Evolutionary conservation across 345 rosid species (phyloP), one percentile per base, ranked within the genome.

Genomic region (Aethionema arabicum): DNA sequence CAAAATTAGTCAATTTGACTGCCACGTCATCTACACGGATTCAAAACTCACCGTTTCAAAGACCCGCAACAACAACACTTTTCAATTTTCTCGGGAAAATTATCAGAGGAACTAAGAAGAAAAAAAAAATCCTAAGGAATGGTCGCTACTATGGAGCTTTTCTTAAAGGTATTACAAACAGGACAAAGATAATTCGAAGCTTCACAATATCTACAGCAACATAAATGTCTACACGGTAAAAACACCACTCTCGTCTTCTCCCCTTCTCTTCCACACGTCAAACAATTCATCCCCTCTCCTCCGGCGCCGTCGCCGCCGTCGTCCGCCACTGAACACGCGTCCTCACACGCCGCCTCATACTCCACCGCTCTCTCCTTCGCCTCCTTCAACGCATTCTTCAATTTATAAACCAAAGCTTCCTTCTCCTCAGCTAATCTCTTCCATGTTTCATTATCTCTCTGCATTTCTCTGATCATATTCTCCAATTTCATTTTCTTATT

Each of bases 221-320:
- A 85, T 21, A 92, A 85, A 73, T 92, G 98, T 72, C 96, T 83
- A 67, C 98, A 92, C 52, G 98, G 98, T 67, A 92, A 78, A 71
- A 92, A 85, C 83, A 92, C 63, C 32, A 92, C 79, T 49, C 87
- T 77, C 77, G 91, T 72, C n/a, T 5, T n/a, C 66, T 21, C 75
- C 56, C 11, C 66, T 45, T 70, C 68, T 74, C 73, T 42, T 10
- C 76, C 71, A 45, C 98, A 92, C 57, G 76, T 65, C 74, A 27
- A 74, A 65, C 98, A 92, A 35, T 72, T 11, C 69, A 55, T n/a
- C 5, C 46, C 53, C 32, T 76, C 61, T 14, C 53, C 74, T 53
- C 12, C 36, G 0, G 4, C 82, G 7, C 21, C 65, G 7, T 51
- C 40, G 9, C 68, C 43, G 52, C 32, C 63, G 56, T 40, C 44